phyloP scores from a whole-genome alignment of 257 asterid species.

The Handroanthus guayacan region DNA sequence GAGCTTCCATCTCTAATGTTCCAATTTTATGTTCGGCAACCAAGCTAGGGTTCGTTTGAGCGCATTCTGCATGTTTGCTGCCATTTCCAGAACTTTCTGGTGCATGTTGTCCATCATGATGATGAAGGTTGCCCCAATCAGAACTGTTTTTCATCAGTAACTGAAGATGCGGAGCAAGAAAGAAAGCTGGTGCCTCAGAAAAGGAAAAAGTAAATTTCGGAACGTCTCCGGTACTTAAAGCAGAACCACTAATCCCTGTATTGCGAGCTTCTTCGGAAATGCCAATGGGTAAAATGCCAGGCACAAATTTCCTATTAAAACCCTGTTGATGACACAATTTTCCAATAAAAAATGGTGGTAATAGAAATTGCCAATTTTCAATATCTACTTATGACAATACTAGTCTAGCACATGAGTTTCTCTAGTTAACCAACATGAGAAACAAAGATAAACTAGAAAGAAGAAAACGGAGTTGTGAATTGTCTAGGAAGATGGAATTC shows the following conservation, averaged over 20 bases:
- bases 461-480: neutral
- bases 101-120: slow-evolving; percentile 23
- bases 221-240: slow-evolving; percentile 41
- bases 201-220: slow-evolving; percentile 58
- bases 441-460: neutral
- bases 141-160: slow-evolving; percentile 34
- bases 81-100: slow-evolving; percentile 15
- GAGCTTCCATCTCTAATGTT: slow-evolving; percentile 30
- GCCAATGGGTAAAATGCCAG: slow-evolving; percentile 47
- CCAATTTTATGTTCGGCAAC: slow-evolving; percentile 32
- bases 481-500: neutral
- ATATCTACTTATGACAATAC: neutral
- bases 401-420: neutral
- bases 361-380: neutral
- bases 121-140: slow-evolving; percentile 45
- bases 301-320: slow-evolving; percentile 43
- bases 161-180: slow-evolving; percentile 31
- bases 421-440: neutral
- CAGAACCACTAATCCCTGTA: slow-evolving; percentile 31
- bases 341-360: slow-evolving; percentile 1
- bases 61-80: neutral
- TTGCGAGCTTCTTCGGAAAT: slow-evolving; percentile 43
- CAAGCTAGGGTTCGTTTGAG: slow-evolving; percentile 13
- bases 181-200: slow-evolving; percentile 52
- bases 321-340: slow-evolving; percentile 21